Evolutionary conservation across 345 rosid genomes (phyloP), one percentile per base, ranked within the genome.

Genomic region (Isatis tinctoria): DNA sequence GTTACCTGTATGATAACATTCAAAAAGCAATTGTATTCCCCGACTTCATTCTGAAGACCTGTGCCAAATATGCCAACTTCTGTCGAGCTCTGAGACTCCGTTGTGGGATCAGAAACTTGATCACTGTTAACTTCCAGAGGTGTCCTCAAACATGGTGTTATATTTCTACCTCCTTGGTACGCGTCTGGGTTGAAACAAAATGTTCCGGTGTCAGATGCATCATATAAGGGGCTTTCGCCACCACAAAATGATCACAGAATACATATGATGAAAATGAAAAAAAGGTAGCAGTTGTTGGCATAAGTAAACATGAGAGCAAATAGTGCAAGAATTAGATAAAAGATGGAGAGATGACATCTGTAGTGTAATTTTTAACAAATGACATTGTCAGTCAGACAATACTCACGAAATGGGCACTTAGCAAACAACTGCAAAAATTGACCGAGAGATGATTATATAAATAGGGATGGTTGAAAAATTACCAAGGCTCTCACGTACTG

Each of bases 21-120:
- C 61, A 95, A 82, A 85, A 95, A 95, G 84, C 99, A 95, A 78
- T 92, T 95, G 79, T 95, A 95, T 85, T 95, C 98, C 26, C 99
- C 99, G 79, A 87, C 83, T 81, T 92, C 94, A 79, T 95, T 95
- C 86, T 87, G 89, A 78, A 95, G 85, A 53, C 99, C 99, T 41
- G 90, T 82, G 56, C 99, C 97, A 74, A 83, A 64, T 56, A 83
- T 58, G 70, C 83, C 86, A 79, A 65, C 67, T 60, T 78, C 83
- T 5, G 71, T 76, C 60, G 53, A 75, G 67, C 70, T 65, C 77
- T 64, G 83, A 61, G 44, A 39, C 51, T 49, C 77, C 52, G 74
- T 27, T 63, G 72, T 73, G 32, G 74, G 86, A 81, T 73, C 74
- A 67, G 52, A 78, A 78, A 65, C 64, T 62, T 66, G 81, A 20